These are phyloP conservation scores for Sphaceloma murrayae DNA, from an alignment of 2,329 filamentous ascomycete species.

Conservation along the genomic window DNA sequence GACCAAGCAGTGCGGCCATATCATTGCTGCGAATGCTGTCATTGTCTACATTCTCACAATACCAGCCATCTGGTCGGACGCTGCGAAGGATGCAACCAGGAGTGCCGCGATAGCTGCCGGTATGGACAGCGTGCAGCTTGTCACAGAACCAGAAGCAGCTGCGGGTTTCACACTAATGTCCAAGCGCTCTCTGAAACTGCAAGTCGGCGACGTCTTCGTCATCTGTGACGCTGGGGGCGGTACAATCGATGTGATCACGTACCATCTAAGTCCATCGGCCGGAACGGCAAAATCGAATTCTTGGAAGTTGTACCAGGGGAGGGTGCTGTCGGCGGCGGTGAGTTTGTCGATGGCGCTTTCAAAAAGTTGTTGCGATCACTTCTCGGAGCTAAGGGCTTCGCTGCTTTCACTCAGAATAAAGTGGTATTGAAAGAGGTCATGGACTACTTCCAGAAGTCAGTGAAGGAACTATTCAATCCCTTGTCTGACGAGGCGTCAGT, in stretches of 20 bases:
- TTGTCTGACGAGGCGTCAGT: constrained; percentile 56
- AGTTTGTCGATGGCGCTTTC: constrained; percentile 63
- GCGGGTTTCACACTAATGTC: constrained; percentile 60
- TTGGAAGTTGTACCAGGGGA: constrained; percentile 74
- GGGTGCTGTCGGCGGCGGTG: constrained; percentile 66
- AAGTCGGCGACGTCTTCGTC: constrained; percentile 53
- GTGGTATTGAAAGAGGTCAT: constrained; percentile 68
- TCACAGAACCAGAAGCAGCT: constrained; percentile 52
- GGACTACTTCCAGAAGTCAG: constrained; percentile 73
- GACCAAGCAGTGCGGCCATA: constrained; percentile 44
- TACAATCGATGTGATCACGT: constrained; percentile 68
- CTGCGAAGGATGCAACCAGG: constrained; percentile 73
- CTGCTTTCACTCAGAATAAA: constrained; percentile 67
- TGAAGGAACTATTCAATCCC: constrained; percentile 67
- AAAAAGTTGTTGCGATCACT: constrained; percentile 59
- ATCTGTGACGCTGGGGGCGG: constrained; percentile 50
- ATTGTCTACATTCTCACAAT: constrained; percentile 74
- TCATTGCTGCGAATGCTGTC: constrained; percentile 46
- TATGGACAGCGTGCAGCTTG: constrained; percentile 72
- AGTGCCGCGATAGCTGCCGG: constrained; percentile 69
- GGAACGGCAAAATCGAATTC: constrained; percentile 46
- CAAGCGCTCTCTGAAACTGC: constrained; percentile 65
- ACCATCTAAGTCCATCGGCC: constrained; percentile 65
- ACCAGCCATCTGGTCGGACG: constrained; percentile 75
- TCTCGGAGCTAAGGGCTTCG: constrained; percentile 37